These are phyloP conservation scores for Pythium phragmiticola DNA, from an alignment of 352 stramenopile genomes.

Conservation along the genomic window DNA sequence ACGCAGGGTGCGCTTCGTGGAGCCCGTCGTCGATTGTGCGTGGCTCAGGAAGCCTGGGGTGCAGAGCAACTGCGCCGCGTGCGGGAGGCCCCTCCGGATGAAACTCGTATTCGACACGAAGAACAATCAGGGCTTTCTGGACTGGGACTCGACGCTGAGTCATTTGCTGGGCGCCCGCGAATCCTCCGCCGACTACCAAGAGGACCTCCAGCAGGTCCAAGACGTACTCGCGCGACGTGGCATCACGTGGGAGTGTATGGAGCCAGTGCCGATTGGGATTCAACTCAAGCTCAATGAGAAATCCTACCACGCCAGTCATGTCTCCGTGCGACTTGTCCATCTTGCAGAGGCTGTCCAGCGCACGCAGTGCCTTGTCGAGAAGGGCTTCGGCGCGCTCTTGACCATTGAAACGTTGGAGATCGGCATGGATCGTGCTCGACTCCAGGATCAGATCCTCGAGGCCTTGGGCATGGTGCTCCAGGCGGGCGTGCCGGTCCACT, in stretches of 20 bases:
- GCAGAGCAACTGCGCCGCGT: not conserved
- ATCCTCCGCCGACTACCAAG: not conserved
- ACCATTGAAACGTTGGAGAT: not conserved
- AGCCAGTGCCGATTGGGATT: not conserved
- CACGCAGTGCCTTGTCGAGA: not conserved
- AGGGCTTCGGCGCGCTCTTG: not conserved
- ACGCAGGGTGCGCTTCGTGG: no score
- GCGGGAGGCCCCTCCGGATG: conserved; percentile 15
- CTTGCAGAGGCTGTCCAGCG: not conserved
- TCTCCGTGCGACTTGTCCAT: not conserved
- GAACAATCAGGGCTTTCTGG: not conserved
- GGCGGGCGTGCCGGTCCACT: not conserved
- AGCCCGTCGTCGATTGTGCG: no score
- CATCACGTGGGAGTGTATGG: not conserved
- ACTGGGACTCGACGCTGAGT: not conserved
- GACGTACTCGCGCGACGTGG: not conserved
- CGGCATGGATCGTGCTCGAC: not conserved
- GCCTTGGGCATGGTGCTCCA: conserved; percentile 1
- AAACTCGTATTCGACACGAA: not conserved
- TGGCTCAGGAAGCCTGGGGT: conserved; percentile 2
- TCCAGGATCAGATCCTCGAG: conserved; percentile 5
- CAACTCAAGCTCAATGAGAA: not conserved
- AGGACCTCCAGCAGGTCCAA: not conserved
- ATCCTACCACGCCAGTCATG: not conserved
- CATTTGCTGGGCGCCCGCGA: not conserved